Conservation (phyloP, 2,329 filamentous ascomycete genomes). For the Claviceps quebecensis region DNA sequence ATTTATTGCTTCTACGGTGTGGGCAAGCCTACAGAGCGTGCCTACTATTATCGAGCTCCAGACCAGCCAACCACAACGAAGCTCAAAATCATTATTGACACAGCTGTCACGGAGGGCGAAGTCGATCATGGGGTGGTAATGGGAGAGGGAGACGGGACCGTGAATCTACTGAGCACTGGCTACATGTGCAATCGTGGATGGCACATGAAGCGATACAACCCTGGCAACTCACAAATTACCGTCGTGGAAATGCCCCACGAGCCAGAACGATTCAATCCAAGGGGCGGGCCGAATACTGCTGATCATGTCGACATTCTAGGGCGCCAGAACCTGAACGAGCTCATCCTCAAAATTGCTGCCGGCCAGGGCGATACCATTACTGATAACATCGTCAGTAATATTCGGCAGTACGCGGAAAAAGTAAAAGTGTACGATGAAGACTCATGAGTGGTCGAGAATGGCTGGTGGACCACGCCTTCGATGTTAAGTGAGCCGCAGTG, state of each 20-base stretch:
- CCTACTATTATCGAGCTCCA: constrained; percentile 71
- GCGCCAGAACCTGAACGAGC: constrained; percentile 74
- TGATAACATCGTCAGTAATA: constrained; percentile 67
- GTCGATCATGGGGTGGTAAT: constrained; percentile 85
- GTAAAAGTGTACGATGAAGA: constrained; percentile 67
- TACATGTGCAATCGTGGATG: constrained; percentile 98
- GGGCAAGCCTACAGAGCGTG: constrained; percentile 83
- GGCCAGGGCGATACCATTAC: constrained; percentile 70
- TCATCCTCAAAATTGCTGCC: constrained; percentile 74
- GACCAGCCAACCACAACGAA: constrained; percentile 52
- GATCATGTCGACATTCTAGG: constrained; percentile 97
- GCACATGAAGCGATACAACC: constrained; percentile 89
- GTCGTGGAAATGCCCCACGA: constrained; percentile 96
- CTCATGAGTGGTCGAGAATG: constrained; percentile 4
- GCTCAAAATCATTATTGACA: constrained; percentile 63
- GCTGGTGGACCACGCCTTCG: background rate
- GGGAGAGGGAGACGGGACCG: constrained; percentile 92
- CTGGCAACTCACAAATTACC: constrained; percentile 64
- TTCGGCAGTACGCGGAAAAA: constrained; percentile 66
- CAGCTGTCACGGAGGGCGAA: constrained; percentile 41
- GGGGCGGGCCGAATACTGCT: constrained; percentile 56
- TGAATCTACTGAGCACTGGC: constrained; percentile 78
- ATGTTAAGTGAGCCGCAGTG: background rate
- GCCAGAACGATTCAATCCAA: constrained; percentile 78
- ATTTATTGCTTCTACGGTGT: constrained; percentile 97